Base-by-base conservation (phyloP, 139 green algal genomes). In the Chlamydomonas schloesseri region DNA sequence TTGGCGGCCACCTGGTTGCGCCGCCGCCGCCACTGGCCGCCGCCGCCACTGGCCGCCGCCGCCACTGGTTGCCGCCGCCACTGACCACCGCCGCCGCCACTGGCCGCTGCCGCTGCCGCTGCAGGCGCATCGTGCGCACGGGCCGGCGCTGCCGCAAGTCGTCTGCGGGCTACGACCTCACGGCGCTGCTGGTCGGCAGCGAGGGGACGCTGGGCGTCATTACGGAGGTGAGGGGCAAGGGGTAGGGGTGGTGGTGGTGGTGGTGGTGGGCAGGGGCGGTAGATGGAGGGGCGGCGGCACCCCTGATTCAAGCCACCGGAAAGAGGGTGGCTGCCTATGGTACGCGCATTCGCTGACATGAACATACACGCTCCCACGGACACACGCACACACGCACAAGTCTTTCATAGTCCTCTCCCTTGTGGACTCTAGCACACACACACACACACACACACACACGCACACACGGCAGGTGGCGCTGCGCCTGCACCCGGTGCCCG, bases 191-290 rank as follows among this genome's bases (percentile, higher is more conserved):
- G 58, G 82, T 96, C 36, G 94, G 94, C 50, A 87, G 71, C 34
- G 94, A 96, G 87, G 94, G 92, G 50, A 96, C 91, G 3, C 88
- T 96, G 65, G 93, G 89, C 0, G 83, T 96, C 36, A 90, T 96
- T n/a, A 96, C 93, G 34, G 89, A 93, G 89, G 75, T 88, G 71
- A 21, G 83, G 1, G 42, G 5, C 17, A 71, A 28, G 23, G 47
- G 67, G 53, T 31, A 1, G 69, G 67, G 36, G 2, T 8, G 23
- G 67, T 10, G 53, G 33, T 34, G 42, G 5, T 50, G 70, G 23
- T 15, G 34, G 5, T 21, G 18, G 26, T 2, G 14, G 14, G 28
- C 17, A 34, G 62, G 2, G 62, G 28, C 23, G 23, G n/a, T n/a
- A n/a, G n/a, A n/a, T n/a, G n/a, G n/a, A n/a, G n/a, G n/a, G n/a